Conservation (phyloP, 805 yeast genomes). For the Kurtzmaniella cleridarum region DNA sequence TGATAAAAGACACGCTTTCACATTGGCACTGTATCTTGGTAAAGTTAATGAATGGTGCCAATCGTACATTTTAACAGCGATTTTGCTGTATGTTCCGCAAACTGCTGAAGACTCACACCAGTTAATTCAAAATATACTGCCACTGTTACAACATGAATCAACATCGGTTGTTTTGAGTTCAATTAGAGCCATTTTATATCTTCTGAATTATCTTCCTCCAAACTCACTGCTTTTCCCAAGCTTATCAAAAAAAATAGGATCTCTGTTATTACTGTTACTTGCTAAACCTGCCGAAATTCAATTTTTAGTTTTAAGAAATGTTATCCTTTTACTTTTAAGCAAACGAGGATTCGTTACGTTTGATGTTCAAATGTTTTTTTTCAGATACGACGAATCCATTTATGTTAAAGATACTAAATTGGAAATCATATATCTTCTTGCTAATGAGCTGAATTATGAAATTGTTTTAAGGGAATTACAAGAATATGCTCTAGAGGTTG, state of each 20-base stretch:
- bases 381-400: slow-evolving; percentile 79
- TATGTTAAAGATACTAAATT: slow-evolving; percentile 87
- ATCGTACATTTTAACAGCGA: slow-evolving; percentile 55
- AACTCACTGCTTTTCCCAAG: slow-evolving; percentile 52
- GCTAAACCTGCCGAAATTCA: slow-evolving; percentile 80
- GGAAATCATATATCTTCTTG: slow-evolving; percentile 77
- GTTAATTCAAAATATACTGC: slow-evolving; percentile 59
- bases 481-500: slow-evolving; percentile 85
- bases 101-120: slow-evolving; percentile 57
- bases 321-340: slow-evolving; percentile 65
- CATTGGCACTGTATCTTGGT: slow-evolving; percentile 29
- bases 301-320: slow-evolving; percentile 75
- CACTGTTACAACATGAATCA: slow-evolving; percentile 75
- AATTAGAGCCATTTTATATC: slow-evolving; percentile 63
- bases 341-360: slow-evolving; percentile 53
- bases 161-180: slow-evolving; percentile 78
- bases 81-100: slow-evolving; percentile 69
- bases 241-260: slow-evolving; percentile 55
- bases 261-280: slow-evolving; percentile 61
- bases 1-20: slow-evolving; percentile 39
- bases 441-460: slow-evolving; percentile 56
- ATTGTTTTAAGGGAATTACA: slow-evolving; percentile 68
- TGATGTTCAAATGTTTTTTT: slow-evolving; percentile 77
- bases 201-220: slow-evolving; percentile 62
- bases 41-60: slow-evolving; percentile 68